Conservation (phyloP, 148 eudicot genomes). For the Rhododendron vialii region DNA sequence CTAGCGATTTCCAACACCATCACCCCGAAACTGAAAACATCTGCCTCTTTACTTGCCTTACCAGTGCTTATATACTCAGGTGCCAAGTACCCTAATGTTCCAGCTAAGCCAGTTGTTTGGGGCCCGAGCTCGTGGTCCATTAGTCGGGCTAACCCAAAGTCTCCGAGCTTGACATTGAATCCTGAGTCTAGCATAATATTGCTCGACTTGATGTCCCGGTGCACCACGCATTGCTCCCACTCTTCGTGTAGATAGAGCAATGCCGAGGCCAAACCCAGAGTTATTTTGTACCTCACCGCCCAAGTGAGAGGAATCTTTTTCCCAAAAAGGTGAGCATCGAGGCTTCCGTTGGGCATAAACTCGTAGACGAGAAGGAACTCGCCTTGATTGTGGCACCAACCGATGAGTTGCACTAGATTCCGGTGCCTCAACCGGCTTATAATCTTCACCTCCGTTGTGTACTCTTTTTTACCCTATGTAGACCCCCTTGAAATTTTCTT, state of each 20-base stretch:
- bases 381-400: constrained; percentile 35
- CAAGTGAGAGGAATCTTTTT: constrained; percentile 23
- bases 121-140: constrained; percentile 43
- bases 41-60: constrained; percentile 45
- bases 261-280: constrained; percentile 47
- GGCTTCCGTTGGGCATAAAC: constrained; percentile 49
- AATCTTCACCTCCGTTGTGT: constrained; percentile 28
- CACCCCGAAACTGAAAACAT: constrained; percentile 51
- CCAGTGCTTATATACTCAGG: constrained; percentile 39
- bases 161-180: constrained; percentile 56
- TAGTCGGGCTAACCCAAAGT: constrained; percentile 54
- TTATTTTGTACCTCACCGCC: constrained; percentile 37
- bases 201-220: constrained; percentile 58
- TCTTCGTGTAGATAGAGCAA: constrained; percentile 59
- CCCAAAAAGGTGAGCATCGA: constrained; percentile 38
- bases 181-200: constrained; percentile 55
- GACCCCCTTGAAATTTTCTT: constrained; percentile 26
- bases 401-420: constrained; percentile 32
- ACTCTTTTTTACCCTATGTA: constrained; percentile 21
- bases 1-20: constrained; percentile 44
- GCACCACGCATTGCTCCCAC: constrained; percentile 61
- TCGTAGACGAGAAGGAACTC: constrained; percentile 39
- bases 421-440: constrained; percentile 22
- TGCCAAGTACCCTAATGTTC: constrained; percentile 50
- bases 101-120: constrained; percentile 42